phyloP scores from a whole-genome alignment of 2,329 filamentous ascomycete species.

The Fusarium dimerum region DNA sequence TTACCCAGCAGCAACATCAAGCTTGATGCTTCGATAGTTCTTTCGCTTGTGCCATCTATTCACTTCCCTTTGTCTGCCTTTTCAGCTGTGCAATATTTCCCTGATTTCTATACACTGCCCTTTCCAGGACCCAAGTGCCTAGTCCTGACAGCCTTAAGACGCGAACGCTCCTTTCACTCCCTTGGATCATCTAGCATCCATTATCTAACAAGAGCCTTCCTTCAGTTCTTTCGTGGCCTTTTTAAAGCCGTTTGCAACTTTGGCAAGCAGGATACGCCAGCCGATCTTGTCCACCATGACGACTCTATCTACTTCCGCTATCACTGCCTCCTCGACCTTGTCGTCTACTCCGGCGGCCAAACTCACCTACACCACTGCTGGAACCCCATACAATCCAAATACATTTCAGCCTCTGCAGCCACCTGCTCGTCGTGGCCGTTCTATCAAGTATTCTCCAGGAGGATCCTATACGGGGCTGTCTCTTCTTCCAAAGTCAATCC shows the following conservation, averaged over 20 bases:
- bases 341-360: conserved; percentile 26
- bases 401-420: conserved; percentile 49
- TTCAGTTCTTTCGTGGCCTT: conserved; percentile 18
- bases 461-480: conserved; percentile 33
- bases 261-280: conserved; percentile 19
- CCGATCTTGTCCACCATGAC: conserved; percentile 33
- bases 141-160: background rate
- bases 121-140: background rate
- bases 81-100: background rate
- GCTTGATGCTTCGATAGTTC: conserved; percentile 10
- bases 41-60: conserved; percentile 11
- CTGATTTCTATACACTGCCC: conserved; percentile 1
- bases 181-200: conserved; percentile 13
- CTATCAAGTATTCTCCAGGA: conserved; percentile 41
- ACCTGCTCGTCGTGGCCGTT: conserved; percentile 52
- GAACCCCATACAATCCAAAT: conserved; percentile 55
- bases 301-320: conserved; percentile 27
- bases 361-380: conserved; percentile 55
- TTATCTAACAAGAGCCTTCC: conserved; percentile 35
- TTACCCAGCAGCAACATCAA: conserved; percentile 8
- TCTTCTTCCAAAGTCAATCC: conserved; percentile 38
- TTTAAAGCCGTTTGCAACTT: conserved; percentile 15
- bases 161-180: conserved; percentile 6
- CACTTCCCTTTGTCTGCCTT: conserved; percentile 5
- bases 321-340: conserved; percentile 22